Conservation (phyloP, 345 rosid species). For the Citrus sinensis region DVS_A1.0 CM039162.1:31804501-31805000, state of each 20-base stretch:
- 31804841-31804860: conserved; percentile 35
- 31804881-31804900: background rate
- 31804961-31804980: background rate
- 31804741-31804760: background rate
- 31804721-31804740: conserved; percentile 3
- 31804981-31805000: background rate
- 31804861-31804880: background rate
- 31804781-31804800: conserved; percentile 25
- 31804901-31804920: conserved; percentile 32
- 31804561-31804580: too few species aligned
- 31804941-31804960: background rate
- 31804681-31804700: background rate
- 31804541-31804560: too few species aligned
- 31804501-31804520: too few species aligned
- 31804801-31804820: conserved; percentile 42
- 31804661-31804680: background rate
- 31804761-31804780: background rate
- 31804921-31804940: conserved; percentile 3
- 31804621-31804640: background rate
- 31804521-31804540: too few species aligned
- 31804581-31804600: too few species aligned
- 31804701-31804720: conserved; percentile 24
- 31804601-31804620: background rate
- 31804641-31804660: background rate
- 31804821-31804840: conserved; percentile 28